Conservation (phyloP, 306 rosid genomes). For the Cicer chorassanicum region DNA sequence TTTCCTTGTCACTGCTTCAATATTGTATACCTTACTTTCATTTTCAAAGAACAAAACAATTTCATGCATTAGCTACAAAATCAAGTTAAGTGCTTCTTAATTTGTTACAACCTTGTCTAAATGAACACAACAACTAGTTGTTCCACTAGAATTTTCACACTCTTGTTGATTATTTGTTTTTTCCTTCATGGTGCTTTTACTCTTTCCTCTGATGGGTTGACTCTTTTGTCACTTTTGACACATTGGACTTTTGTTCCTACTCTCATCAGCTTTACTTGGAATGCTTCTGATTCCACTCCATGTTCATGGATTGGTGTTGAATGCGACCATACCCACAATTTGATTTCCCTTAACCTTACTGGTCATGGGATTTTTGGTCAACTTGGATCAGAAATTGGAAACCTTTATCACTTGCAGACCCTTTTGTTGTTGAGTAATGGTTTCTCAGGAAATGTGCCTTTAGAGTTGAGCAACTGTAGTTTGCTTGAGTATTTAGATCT, state of each 20-base stretch:
- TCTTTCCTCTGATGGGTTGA: conserved; percentile 66
- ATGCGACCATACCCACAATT: conserved; percentile 55
- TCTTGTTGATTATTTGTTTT: conserved; percentile 36
- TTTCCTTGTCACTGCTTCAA: too few species aligned
- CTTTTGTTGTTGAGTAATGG: conserved; percentile 46
- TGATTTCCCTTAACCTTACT: conserved; percentile 62
- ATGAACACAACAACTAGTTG: neutral
- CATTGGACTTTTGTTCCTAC: conserved; percentile 60
- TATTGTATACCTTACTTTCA: too few species aligned
- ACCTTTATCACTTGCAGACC: conserved; percentile 53
- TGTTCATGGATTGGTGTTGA: conserved; percentile 76
- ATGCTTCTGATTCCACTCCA: conserved; percentile 62
- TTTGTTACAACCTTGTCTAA: neutral
- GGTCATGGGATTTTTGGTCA: conserved; percentile 55
- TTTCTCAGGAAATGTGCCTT: conserved; percentile 55
- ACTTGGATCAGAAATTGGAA: conserved; percentile 64
- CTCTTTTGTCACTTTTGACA: conserved; percentile 55
- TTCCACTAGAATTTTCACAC: neutral
- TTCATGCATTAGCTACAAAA: too few species aligned
- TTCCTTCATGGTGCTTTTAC: conserved; percentile 39
- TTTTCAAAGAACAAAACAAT: too few species aligned
- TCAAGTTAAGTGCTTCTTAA: neutral
- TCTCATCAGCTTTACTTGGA: conserved; percentile 60
- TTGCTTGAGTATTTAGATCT: conserved; percentile 56
- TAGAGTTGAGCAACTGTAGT: conserved; percentile 53